Conservation (phyloP, 1,284 basidiomycete genomes). For the Ganoderma leucocontextum region DNA sequence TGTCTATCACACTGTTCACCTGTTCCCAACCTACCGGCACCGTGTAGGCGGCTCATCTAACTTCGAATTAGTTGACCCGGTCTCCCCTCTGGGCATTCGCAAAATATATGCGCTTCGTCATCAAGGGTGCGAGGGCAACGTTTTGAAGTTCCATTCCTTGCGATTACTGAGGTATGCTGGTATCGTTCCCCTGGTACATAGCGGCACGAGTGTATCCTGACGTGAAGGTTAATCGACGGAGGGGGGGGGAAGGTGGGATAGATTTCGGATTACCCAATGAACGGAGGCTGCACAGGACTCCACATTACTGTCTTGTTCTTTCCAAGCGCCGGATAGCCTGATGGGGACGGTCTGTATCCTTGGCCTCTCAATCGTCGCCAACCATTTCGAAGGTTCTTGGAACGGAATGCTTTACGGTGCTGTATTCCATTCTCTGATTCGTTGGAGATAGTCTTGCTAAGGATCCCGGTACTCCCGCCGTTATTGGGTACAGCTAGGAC, state of each 20-base stretch:
- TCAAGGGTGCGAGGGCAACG: not conserved
- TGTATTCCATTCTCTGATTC: not conserved
- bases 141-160: not conserved
- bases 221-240: not conserved
- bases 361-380: not conserved
- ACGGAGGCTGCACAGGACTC: not conserved
- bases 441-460: not conserved
- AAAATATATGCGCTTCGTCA: not conserved
- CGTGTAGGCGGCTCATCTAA: not conserved
- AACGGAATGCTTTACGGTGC: not conserved
- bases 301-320: too few relatives aligned
- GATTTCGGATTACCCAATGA: too few relatives aligned
- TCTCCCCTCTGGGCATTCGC: not conserved
- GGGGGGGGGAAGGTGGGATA: too few relatives aligned
- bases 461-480: not conserved
- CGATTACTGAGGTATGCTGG: not conserved
- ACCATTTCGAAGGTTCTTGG: not conserved
- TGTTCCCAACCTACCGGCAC: not conserved
- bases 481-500: not conserved
- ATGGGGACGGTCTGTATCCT: not conserved
- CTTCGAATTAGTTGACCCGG: conserved; percentile 1
- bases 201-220: not conserved
- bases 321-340: too few relatives aligned
- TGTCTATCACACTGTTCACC: not conserved
- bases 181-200: not conserved